A percentile compares a stretch with the other conserved stretches of the same genome.
phyloP scores from a whole-genome alignment of 225 moss, liverwort and hornwort genomes.

The Anthoceros angustus region DNA sequence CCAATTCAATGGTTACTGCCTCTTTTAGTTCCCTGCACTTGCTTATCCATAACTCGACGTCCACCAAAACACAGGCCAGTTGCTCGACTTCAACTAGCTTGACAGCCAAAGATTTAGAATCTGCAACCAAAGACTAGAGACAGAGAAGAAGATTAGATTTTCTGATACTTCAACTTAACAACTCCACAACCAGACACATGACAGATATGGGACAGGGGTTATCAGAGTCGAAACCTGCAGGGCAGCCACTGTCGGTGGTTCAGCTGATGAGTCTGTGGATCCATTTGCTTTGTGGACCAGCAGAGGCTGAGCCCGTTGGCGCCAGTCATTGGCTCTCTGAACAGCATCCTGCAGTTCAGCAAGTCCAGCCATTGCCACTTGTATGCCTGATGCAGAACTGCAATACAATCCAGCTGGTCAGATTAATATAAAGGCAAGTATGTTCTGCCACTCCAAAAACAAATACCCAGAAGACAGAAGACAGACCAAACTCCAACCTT shows the following conservation, averaged over 20 bases:
- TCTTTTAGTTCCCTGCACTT: conserved; percentile 11
- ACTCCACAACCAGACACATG: conserved; percentile 8
- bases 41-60: conserved; percentile 18
- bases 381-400: conserved; percentile 49
- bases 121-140: conserved; percentile 20
- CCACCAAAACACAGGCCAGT: conserved; percentile 12
- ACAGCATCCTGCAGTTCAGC: conserved; percentile 34
- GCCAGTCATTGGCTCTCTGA: conserved; percentile 40
- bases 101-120: conserved; percentile 15
- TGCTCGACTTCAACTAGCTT: conserved; percentile 16
- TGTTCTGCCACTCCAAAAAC: neutral
- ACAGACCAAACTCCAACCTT: conserved; percentile 25
- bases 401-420: conserved; percentile 5
- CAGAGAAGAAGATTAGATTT: conserved; percentile 8
- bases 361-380: conserved; percentile 35
- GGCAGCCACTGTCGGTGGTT: conserved; percentile 25
- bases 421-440: neutral
- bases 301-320: conserved; percentile 39
- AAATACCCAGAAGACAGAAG: neutral
- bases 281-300: conserved; percentile 13
- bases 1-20: neutral
- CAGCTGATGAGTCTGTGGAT: conserved; percentile 6
- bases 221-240: conserved; percentile 39
- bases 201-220: neutral
- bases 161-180: neutral